Percentiles rank a stretch among this genome's conserved stretches.
These are phyloP conservation scores for Amanita exitialis DNA, from an alignment of 768 basidiomycete genomes.

Conservation along the genomic window DNA sequence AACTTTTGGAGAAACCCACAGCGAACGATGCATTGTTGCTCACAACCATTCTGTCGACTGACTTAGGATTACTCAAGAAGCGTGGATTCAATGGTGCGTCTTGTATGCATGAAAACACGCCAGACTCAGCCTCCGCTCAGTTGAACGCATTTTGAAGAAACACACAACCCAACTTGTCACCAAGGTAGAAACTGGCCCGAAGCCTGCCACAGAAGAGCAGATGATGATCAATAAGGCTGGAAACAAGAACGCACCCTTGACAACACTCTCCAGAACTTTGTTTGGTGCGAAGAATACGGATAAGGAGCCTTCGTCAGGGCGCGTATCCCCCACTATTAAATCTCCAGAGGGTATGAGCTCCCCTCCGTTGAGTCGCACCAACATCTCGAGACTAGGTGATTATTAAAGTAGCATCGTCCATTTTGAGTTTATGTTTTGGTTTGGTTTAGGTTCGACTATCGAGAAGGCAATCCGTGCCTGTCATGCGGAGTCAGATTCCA, in stretches of 20 bases:
- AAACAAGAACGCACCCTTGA: neutral
- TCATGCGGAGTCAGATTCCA: constrained; percentile 49
- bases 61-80: constrained; percentile 68
- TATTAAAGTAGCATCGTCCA: neutral
- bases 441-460: constrained; percentile 35
- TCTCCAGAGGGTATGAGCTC: neutral
- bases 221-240: neutral
- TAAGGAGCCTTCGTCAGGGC: neutral
- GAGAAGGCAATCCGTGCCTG: constrained; percentile 68
- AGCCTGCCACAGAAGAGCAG: neutral
- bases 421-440: neutral
- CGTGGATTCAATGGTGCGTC: constrained; percentile 74
- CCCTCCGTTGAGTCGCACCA: neutral
- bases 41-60: constrained; percentile 90
- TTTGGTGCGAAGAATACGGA: neutral
- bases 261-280: neutral
- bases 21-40: constrained; percentile 84
- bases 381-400: constrained; percentile 1
- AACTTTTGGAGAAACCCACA: constrained; percentile 69
- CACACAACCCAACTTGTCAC: constrained; percentile 47
- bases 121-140: constrained; percentile 27
- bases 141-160: constrained; percentile 84
- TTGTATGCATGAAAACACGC: neutral
- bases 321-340: neutral
- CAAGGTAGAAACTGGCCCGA: neutral